These are phyloP conservation scores for Streptanthus diversifolius DNA, from an alignment of 345 rosid species.

Conservation along the genomic window DNA sequence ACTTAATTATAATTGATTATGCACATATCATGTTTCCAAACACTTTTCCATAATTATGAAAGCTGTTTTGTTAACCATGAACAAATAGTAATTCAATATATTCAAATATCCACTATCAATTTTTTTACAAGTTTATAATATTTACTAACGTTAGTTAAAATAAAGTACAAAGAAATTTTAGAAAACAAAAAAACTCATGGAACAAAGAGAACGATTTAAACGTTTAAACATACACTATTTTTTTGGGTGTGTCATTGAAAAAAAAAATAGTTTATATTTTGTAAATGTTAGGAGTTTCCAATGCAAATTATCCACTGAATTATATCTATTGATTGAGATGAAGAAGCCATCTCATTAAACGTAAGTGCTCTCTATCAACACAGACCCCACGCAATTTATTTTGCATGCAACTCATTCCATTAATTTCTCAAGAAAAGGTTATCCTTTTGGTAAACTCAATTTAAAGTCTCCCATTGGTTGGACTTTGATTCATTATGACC, in stretches of 20 bases:
- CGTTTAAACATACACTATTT: background rate
- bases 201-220: background rate
- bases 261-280: background rate
- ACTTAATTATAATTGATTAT: no score
- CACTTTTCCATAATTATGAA: background rate
- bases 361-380: background rate
- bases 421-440: constrained; percentile 2
- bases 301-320: background rate
- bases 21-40: background rate
- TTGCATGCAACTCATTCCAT: constrained; percentile 28
- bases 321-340: background rate
- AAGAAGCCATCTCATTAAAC: background rate
- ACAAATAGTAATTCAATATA: background rate
- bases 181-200: background rate
- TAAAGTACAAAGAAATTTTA: background rate
- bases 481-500: constrained; percentile 10
- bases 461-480: constrained; percentile 29
- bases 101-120: background rate
- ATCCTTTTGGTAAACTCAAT: constrained; percentile 31
- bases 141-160: background rate
- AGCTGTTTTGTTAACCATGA: background rate
- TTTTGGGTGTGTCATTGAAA: background rate
- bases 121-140: background rate
- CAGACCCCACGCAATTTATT: constrained; percentile 26
- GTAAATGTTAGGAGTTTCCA: background rate